These are phyloP conservation scores for Talaromyces adpressus DNA, from an alignment of 495 filamentous ascomycete species.

Conservation along the genomic window DNA sequence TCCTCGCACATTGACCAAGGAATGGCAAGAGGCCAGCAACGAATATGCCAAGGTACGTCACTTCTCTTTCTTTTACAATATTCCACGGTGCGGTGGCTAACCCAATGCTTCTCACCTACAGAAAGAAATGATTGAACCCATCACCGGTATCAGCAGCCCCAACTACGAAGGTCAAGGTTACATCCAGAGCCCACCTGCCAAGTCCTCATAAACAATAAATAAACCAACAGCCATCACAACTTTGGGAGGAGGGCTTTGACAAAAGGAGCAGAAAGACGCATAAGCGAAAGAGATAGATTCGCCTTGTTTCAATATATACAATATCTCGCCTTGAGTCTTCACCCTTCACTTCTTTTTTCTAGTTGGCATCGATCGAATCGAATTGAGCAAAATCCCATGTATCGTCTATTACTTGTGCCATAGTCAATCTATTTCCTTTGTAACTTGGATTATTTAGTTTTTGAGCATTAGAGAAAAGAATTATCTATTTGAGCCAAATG, in stretches of 20 bases:
- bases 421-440: slow-evolving; percentile 46
- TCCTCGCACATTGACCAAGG: slow-evolving; percentile 86
- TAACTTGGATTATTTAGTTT: slow-evolving; percentile 18
- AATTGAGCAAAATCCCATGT: slow-evolving; percentile 32
- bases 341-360: background rate
- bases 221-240: background rate
- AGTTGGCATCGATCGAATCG: background rate
- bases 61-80: slow-evolving; percentile 7
- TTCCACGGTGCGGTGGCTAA: slow-evolving; percentile 9
- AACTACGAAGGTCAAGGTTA: slow-evolving; percentile 74
- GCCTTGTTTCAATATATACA: background rate
- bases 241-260: background rate
- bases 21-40: slow-evolving; percentile 88
- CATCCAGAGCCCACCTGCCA: slow-evolving; percentile 60
- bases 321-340: background rate
- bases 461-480: background rate
- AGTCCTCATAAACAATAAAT: slow-evolving; percentile 4
- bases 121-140: slow-evolving; percentile 81
- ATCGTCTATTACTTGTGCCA: slow-evolving; percentile 41
- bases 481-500: background rate
- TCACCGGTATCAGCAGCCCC: slow-evolving; percentile 77
- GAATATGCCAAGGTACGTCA: slow-evolving; percentile 76
- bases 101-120: slow-evolving; percentile 28
- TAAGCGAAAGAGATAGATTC: background rate
- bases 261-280: background rate